A percentile compares a stretch with the other conserved stretches of the same genome.
Evolutionary conservation across 192 early-diverging fungal species (phyloP).

Genomic region (Entomortierella beljakovae): DNA sequence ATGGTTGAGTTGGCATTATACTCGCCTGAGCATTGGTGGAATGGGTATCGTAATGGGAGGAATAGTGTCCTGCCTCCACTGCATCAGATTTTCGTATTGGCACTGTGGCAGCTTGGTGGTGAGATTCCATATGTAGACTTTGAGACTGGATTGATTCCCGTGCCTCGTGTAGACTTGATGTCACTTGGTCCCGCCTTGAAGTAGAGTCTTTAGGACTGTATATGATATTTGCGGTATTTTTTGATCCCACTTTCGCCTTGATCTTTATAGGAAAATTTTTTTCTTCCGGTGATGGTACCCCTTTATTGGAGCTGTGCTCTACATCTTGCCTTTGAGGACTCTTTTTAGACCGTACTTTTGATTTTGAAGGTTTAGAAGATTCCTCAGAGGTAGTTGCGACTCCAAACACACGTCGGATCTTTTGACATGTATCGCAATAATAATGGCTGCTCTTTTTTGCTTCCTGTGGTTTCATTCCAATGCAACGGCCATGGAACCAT

Average conservation of each 20-base stretch:
- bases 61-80: neutral
- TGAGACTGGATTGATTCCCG: no score
- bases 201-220: neutral
- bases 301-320: constrained; percentile 2
- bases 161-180: neutral
- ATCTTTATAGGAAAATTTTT: constrained; percentile 2
- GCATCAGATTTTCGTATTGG: neutral
- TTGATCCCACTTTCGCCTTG: neutral
- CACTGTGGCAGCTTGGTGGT: neutral
- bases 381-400: constrained; percentile 7
- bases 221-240: neutral
- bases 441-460: constrained; percentile 49
- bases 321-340: constrained; percentile 6
- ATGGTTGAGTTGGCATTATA: neutral
- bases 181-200: neutral
- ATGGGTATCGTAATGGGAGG: neutral
- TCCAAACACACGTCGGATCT: constrained; percentile 40
- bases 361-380: constrained; percentile 1
- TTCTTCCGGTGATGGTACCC: constrained; percentile 1
- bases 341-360: constrained; percentile 16
- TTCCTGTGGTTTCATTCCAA: constrained; percentile 58
- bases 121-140: no score
- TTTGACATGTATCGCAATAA: constrained; percentile 36
- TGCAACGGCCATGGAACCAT: constrained; percentile 70
- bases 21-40: neutral